Evolutionary conservation across 2,329 filamentous ascomycete genomes (phyloP), one percentile per base, ranked within the genome.

Genomic region (Colletotrichum lindemuthianum): DNA sequence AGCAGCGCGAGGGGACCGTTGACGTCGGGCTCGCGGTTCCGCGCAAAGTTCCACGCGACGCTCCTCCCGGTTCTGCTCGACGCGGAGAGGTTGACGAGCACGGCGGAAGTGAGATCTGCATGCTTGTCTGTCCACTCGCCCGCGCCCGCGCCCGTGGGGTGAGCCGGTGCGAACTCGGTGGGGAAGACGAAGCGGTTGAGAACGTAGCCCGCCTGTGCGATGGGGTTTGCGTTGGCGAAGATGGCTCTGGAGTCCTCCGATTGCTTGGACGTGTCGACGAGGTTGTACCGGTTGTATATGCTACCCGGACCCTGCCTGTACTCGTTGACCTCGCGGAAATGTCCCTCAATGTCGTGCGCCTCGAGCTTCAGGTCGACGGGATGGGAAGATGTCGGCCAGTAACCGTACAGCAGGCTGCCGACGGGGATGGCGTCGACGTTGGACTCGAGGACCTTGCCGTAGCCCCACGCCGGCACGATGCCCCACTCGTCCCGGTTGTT

Each of bases 391-490:
- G 80, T 78, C 0, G 82, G 80, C 69, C 81, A 78, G 69, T 76
- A 82, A 0, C 82, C 82, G 41, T 67, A 82, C 0, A 84, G 63
- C 2, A 76, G 68, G 1, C 73, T 73, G 6, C 77, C 81, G 2
- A 61, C 49, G 1, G 70, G 49, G 2, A 83, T 69, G 6, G 66
- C 70, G 2, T 72, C 53, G 6, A 79, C 70, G 0, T 73, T 82
- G n/a, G 75, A 80, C 4, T 80, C 78, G 6, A 79, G 48, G 5
- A 83, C 76, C 32, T 75, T 71, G 8, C 76, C 81, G 58, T 79
- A 82, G 0, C 82, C 82, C 81, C 82, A 84, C n/a, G 76, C 79
- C 44, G 79, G 78, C 11, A 80, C 79, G 63, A 82, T 79, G 4
- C 80, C 81, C 73, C 81, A 84, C n/a, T 70, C 68, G 2, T 70